Base-by-base conservation (phyloP, 2,329 filamentous ascomycete species). In the Claviceps fusiformis region DNA sequence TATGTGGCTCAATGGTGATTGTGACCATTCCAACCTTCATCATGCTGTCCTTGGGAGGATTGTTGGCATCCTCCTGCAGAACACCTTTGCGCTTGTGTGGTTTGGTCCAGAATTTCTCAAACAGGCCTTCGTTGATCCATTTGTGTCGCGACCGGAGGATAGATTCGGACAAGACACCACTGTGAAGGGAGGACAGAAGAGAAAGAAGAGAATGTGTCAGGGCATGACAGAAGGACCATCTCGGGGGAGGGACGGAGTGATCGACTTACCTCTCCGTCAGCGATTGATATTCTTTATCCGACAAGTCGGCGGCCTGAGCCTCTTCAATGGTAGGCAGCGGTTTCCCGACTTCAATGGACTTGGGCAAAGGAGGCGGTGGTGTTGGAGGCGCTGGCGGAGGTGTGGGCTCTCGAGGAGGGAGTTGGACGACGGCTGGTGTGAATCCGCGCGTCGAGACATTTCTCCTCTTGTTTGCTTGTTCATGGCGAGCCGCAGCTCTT, bases 21-120 rank as follows among this genome's bases (percentile, higher is more conserved):
- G 83, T 83, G 58, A 87, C 83, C 61, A 79, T 80, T 61, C 89
- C 88, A 27, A 89, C 78, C 67, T 83, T 87, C 59, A 78, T 74
- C 82, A 89, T 88, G 58, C 78, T 82, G 49, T 89, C 80, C 68
- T 86, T 83, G 58, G 83, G 71, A 2, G 83, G 84, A 62, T 87
- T 87, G 61, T 82, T 81, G 6, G 78, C 74, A 53, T 83, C 80
- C 61, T 85, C 83, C 54, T 78, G 76, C 29, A 82, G 68, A 3
- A 80, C 78, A 47, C 83, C 82, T 67, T 85, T 87, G 59, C 80
- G 79, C 69, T 85, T 86, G 55, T 71, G 67, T 3, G 86, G 85
- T 64, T 89, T 89, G 9, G 82, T 79, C 86, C 86, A 90, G 67
- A 86, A 89, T 63, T 82, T 86, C 61, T 89, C 83, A 62, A 90